Base-by-base conservation (phyloP, 495 filamentous ascomycete genomes). In the Penicillium diatomitis region DNA sequence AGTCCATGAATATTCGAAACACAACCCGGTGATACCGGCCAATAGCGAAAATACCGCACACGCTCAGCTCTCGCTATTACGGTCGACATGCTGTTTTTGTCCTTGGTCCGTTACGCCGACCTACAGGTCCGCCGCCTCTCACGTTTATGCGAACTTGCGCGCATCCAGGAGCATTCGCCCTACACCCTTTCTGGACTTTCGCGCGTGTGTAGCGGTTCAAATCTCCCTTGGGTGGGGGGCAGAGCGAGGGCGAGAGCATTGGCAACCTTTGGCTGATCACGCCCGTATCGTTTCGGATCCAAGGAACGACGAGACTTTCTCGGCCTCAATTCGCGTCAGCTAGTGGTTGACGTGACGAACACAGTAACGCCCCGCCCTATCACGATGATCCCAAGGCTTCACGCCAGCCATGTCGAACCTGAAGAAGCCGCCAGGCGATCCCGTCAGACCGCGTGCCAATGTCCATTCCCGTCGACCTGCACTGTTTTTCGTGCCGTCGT, bases 31-130 rank as follows among this genome's bases (percentile, higher is more conserved):
- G 38, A 48, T 48, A 11, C 28, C 3, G 38, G 38, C 38, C 32
- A 48, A 48, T 48, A 42, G 46, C 38, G 35, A 36, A 48, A 48
- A 48, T 42, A 36, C 46, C 46, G 38, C 38, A 48, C 29, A n/a
- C 44, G 12, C 35, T 47, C 33, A 8, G 2, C 34, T 38, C 44
- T 36, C 27, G 20, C 12, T 20, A 4, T 38, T 47, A 47, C 33
- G 34, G 34, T 47, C 44, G 34, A 11, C 27, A 39, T 47, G 10
- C 37, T 33, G 44, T 0, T 38, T 47, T 38, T 47, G 35, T 5
- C 20, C 33, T 39, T 38, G 20, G 44, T 47, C 44, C 44, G 44
- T n/a, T 5, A 7, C 33, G 44, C 12, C 35, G 44, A 47, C 28
- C 44, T 47, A 6, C 10, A 38, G 34, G 5, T 47, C 33, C 35